Evolutionary conservation across 495 filamentous ascomycete species (phyloP).

Genomic region (Trichocladium uniseriatum): DNA sequence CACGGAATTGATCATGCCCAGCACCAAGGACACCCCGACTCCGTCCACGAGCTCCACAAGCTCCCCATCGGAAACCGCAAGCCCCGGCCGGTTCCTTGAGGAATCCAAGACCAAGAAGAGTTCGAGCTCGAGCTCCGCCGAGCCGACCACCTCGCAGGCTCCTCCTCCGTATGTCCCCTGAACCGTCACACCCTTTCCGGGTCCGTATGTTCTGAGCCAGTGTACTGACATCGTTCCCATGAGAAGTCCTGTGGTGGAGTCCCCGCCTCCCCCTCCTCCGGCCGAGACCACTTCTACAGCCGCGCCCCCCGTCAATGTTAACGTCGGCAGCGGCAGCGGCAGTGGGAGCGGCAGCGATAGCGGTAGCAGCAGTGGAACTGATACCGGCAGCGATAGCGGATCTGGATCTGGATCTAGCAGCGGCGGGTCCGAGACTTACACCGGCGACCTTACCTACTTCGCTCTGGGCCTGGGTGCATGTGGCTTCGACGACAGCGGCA

Average conservation of each 20-base stretch:
- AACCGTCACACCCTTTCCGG: slow-evolving; percentile 2
- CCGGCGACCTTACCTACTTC: slow-evolving; percentile 42
- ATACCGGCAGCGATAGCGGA: not conserved
- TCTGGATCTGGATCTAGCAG: slow-evolving; percentile 14
- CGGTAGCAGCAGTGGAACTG: not conserved
- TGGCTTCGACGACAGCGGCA: slow-evolving; percentile 34
- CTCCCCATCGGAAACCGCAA: slow-evolving; percentile 4
- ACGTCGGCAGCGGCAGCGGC: not conserved
- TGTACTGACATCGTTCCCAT: slow-evolving; percentile 10
- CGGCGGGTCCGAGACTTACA: slow-evolving; percentile 16
- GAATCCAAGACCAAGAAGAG: not conserved
- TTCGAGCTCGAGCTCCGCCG: slow-evolving; percentile 14
- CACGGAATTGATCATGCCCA: slow-evolving; percentile 31
- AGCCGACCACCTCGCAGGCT: slow-evolving; percentile 4
- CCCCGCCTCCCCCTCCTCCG: no score
- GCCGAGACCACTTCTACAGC: no score
- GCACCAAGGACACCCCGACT: slow-evolving; percentile 14
- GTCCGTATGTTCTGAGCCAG: not conserved
- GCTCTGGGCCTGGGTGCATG: slow-evolving; percentile 37
- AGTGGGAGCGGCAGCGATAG: not conserved
- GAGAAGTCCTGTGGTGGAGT: slow-evolving; percentile 9
- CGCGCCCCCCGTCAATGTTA: not conserved
- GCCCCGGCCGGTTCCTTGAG: slow-evolving; percentile 37
- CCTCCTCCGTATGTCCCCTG: slow-evolving; percentile 16
- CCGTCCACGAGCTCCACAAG: slow-evolving; percentile 1